Percentiles rank a stretch among this genome's conserved stretches.
These are phyloP conservation scores for Xerocomus potaroensis DNA, from an alignment of 768 basidiomycete genomes.

Conservation along the genomic window DNA sequence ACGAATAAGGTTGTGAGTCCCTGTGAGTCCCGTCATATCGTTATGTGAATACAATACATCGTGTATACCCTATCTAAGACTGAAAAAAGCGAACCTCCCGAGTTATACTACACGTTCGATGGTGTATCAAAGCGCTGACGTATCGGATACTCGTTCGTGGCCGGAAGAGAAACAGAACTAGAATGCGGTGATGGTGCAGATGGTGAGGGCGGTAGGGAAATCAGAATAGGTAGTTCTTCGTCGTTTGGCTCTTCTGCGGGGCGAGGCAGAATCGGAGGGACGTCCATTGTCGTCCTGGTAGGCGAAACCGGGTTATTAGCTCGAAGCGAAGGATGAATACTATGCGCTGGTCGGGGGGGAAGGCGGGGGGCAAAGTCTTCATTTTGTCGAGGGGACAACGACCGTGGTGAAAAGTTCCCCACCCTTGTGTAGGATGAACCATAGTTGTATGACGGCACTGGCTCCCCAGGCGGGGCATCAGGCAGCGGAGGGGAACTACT, in stretches of 20 bases:
- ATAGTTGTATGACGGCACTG: slow-evolving; percentile 51
- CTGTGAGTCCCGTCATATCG: background rate
- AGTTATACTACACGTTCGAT: slow-evolving; percentile 12
- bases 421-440: slow-evolving; percentile 72
- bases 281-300: slow-evolving; percentile 35
- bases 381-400: slow-evolving; percentile 26
- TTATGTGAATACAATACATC: slow-evolving; percentile 4
- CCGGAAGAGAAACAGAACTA: slow-evolving; percentile 14
- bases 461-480: slow-evolving; percentile 65
- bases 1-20: too few relatives aligned
- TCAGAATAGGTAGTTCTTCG: slow-evolving; percentile 9
- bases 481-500: slow-evolving; percentile 66
- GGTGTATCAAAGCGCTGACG: slow-evolving; percentile 10
- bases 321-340: slow-evolving; percentile 76
- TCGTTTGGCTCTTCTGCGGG: slow-evolving; percentile 20
- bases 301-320: slow-evolving; percentile 46
- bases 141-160: slow-evolving; percentile 4
- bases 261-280: slow-evolving; percentile 28
- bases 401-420: slow-evolving; percentile 38
- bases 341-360: slow-evolving; percentile 62
- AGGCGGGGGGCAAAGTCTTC: slow-evolving; percentile 74
- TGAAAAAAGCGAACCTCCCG: background rate
- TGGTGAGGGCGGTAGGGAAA: slow-evolving; percentile 20
- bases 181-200: slow-evolving; percentile 9
- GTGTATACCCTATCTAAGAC: background rate